Percentiles rank a stretch among this genome's conserved stretches.
Evolutionary conservation across 768 basidiomycete species (phyloP).

Genomic region (Boletus bicolor): DNA sequence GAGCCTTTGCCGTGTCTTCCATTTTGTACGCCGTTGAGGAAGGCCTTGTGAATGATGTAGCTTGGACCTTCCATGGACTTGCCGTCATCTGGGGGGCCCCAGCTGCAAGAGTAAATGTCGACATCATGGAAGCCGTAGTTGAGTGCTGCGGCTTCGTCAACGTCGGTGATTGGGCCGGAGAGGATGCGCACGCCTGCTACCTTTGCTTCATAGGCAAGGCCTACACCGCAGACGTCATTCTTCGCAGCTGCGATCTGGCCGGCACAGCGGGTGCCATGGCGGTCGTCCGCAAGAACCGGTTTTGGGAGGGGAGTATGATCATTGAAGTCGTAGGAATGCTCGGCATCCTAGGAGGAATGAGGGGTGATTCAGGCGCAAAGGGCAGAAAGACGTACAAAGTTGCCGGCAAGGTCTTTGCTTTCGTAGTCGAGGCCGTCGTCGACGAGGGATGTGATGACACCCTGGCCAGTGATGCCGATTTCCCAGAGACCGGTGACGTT

Average conservation of each 20-base stretch:
- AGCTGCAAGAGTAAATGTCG: slow-evolving; percentile 90
- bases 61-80: slow-evolving; percentile 91
- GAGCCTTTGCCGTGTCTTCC: slow-evolving; percentile 89
- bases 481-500: slow-evolving; percentile 95
- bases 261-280: slow-evolving; percentile 96
- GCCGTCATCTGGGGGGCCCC: slow-evolving; percentile 98
- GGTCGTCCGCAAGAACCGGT: slow-evolving; percentile 85
- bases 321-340: slow-evolving; percentile 94
- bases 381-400: slow-evolving; percentile 69
- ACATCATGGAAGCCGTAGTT: slow-evolving; percentile 93
- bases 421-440: slow-evolving; percentile 95
- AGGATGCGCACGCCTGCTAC: slow-evolving; percentile 95
- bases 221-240: slow-evolving; percentile 92
- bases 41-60: slow-evolving; percentile 88
- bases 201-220: slow-evolving; percentile 88
- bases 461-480: slow-evolving; percentile 82
- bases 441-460: slow-evolving; percentile 82
- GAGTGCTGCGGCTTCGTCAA: slow-evolving; percentile 91
- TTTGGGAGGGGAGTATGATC: slow-evolving; percentile 86
- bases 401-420: slow-evolving; percentile 80
- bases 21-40: slow-evolving; percentile 89
- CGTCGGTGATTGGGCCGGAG: slow-evolving; percentile 90
- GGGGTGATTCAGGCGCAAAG: background rate
- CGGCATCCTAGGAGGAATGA: slow-evolving; percentile 58
- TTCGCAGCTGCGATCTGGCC: slow-evolving; percentile 93